Evolutionary conservation across 2,329 filamentous ascomycete genomes (phyloP), one percentile per base, ranked within the genome.

Genomic region (Mycogone perniciosa): DNA sequence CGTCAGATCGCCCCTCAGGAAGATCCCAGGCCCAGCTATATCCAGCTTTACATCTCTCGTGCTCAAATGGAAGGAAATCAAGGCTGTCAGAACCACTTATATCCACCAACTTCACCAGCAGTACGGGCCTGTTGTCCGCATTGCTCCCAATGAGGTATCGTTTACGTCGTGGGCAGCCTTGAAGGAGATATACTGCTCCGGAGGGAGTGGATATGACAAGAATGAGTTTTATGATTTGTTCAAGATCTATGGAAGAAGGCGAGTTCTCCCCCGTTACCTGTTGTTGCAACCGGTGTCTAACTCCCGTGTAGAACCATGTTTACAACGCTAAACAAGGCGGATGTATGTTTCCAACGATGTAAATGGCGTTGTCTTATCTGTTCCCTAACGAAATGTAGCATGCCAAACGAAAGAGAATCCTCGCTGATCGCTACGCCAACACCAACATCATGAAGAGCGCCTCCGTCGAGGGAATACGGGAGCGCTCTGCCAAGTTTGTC

Each of bases 361-460:
- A 33, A 20, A 20, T 20, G 35, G n/a, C 31, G 8, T 11, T 43
- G 29, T n/a, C 7, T 33, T 29, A 26, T 10, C 46, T 54, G 42
- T 55, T 29, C 2, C 35, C 37, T 44, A 30, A 37, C 35, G 31
- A 10, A 7, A 6, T 10, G 7, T 46, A 85, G 78, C 84, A 88
- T 60, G 79, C 78, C 31, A 78, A 76, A 55, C 75, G 81, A 53
- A 85, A 82, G 60, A 74, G 82, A 30, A 69, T 84, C 44, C 71
- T 87, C 41, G 83, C 83, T 1, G 81, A 86, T 59, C 74, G 82
- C 31, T 88, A 88, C 62, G 80, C 84, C 31, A 87, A 86, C 65
- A 81, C 77, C 48, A 87, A 85, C 60, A 70, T 87, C 45, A 75
- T 85, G 67, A 76, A 76, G 31, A 63, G 74, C 4, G 68, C 69